Conservation (phyloP, 164 flowering plant species). For the Nelumbo lutea region DNA sequence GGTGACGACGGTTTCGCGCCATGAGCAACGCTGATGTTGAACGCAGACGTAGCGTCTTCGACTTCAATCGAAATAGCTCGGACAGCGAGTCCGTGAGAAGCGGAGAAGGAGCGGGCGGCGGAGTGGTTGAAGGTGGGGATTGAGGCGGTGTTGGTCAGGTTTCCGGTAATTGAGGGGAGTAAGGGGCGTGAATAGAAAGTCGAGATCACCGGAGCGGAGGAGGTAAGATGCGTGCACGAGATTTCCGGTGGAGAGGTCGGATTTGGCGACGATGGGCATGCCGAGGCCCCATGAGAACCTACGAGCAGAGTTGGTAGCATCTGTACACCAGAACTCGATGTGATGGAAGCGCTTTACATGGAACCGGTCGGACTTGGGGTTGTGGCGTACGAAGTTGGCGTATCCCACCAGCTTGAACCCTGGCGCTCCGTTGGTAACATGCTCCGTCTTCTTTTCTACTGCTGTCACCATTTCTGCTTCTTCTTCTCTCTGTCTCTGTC, state of each 20-base stretch:
- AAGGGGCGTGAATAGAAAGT: slow-evolving; percentile 77
- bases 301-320: slow-evolving; percentile 60
- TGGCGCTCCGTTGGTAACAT: not conserved
- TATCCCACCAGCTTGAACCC: slow-evolving; percentile 56
- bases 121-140: slow-evolving; percentile 53
- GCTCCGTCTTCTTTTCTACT: slow-evolving; percentile 7
- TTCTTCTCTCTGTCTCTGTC: not conserved
- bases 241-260: slow-evolving; percentile 87
- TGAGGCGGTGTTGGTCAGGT: slow-evolving; percentile 30
- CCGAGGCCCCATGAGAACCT: slow-evolving; percentile 89
- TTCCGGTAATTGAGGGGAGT: slow-evolving; percentile 55
- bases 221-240: slow-evolving; percentile 65
- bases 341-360: slow-evolving; percentile 69
- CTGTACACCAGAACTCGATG: slow-evolving; percentile 76
- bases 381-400: slow-evolving; percentile 56
- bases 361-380: slow-evolving; percentile 71
- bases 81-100: slow-evolving; percentile 69
- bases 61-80: slow-evolving; percentile 68
- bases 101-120: slow-evolving; percentile 37
- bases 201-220: slow-evolving; percentile 55
- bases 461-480: slow-evolving; percentile 8
- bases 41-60: slow-evolving; percentile 51
- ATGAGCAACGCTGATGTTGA: slow-evolving; percentile 34
- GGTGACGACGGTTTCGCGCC: slow-evolving; percentile 47
- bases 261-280: slow-evolving; percentile 60